A percentile compares a stretch with the other conserved stretches of the same genome.
Conservation (phyloP, 2,329 filamentous ascomycete genomes). For the Zelopaecilomyces penicillatus region DNA sequence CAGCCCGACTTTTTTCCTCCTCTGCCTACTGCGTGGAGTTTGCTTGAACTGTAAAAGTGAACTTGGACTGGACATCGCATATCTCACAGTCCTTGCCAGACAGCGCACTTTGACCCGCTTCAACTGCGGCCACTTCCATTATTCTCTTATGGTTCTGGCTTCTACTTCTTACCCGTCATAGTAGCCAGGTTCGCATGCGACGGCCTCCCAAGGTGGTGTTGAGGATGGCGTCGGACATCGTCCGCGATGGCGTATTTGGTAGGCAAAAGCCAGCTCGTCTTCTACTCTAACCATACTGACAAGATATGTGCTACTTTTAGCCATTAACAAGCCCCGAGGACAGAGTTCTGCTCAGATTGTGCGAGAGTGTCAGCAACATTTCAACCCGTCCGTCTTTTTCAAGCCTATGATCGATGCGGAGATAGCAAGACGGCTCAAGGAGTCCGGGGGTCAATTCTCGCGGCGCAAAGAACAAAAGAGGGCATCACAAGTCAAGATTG, state of each 20-base stretch:
- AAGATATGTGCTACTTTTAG: slow-evolving; percentile 34
- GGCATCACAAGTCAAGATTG: slow-evolving; percentile 74
- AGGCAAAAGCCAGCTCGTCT: slow-evolving; percentile 16
- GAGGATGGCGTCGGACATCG: slow-evolving; percentile 46
- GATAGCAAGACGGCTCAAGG: slow-evolving; percentile 43
- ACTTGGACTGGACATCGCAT: no score
- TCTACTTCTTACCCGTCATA: slow-evolving; percentile 35
- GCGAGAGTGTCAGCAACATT: slow-evolving; percentile 74
- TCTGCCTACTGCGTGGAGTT: no score
- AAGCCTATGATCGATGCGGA: slow-evolving; percentile 65
- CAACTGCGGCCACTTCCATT: no score
- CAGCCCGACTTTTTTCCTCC: no score
- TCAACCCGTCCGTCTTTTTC: slow-evolving; percentile 76
- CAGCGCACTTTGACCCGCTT: no score
- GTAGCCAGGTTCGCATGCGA: slow-evolving; percentile 46
- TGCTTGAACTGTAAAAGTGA: no score
- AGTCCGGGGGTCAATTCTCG: slow-evolving; percentile 50
- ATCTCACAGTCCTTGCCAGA: no score
- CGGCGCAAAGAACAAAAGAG: slow-evolving; percentile 50
- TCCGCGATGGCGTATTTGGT: slow-evolving; percentile 53
- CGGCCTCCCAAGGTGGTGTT: slow-evolving; percentile 20
- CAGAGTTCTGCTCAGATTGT: slow-evolving; percentile 86
- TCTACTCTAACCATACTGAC: background rate
- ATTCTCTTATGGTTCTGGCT: no score
- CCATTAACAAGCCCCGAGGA: slow-evolving; percentile 84